Conservation (phyloP, 805 yeast genomes). For the Kuraishia hungarica region DNA sequence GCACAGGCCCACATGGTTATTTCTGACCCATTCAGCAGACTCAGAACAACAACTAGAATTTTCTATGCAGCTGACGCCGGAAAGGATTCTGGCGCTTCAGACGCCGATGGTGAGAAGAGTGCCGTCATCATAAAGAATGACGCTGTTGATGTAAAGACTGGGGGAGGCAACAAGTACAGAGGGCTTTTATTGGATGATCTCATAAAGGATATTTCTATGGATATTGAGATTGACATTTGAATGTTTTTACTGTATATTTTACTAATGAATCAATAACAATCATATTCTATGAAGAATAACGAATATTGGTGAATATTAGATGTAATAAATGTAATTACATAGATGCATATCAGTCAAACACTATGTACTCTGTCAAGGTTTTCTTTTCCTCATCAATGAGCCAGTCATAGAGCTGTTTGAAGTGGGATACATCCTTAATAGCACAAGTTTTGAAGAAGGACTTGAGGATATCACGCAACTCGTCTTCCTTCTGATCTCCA, state of each 20-base stretch:
- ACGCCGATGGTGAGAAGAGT: slow-evolving; percentile 6
- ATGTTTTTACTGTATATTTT: not conserved
- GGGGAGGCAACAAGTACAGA: slow-evolving; percentile 21
- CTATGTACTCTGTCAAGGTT: slow-evolving; percentile 34
- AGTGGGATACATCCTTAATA: slow-evolving; percentile 36
- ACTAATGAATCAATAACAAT: not conserved
- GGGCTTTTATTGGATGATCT: slow-evolving; percentile 22
- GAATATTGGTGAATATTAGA: too few species aligned
- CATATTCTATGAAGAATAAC: too few species aligned
- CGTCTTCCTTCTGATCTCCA: slow-evolving; percentile 12
- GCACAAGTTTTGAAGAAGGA: slow-evolving; percentile 52
- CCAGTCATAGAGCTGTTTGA: slow-evolving; percentile 39
- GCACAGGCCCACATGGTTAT: slow-evolving; percentile 15
- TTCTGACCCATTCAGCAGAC: slow-evolving; percentile 77
- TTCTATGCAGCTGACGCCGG: slow-evolving; percentile 49
- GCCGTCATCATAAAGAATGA: slow-evolving; percentile 11
- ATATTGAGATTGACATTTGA: slow-evolving; percentile 15
- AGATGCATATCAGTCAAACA: slow-evolving; percentile 11
- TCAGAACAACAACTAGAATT: slow-evolving; percentile 79
- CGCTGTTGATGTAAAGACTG: slow-evolving; percentile 23
- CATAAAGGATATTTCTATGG: slow-evolving; percentile 19
- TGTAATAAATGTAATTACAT: too few species aligned
- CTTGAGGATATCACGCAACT: slow-evolving; percentile 31
- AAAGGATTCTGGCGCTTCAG: slow-evolving; percentile 41
- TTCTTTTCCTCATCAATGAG: slow-evolving; percentile 47